Percentiles rank a stretch among this genome's conserved stretches.
Conservation (phyloP, 2,329 filamentous ascomycete species). For the Trichoderma aggressivum region DNA sequence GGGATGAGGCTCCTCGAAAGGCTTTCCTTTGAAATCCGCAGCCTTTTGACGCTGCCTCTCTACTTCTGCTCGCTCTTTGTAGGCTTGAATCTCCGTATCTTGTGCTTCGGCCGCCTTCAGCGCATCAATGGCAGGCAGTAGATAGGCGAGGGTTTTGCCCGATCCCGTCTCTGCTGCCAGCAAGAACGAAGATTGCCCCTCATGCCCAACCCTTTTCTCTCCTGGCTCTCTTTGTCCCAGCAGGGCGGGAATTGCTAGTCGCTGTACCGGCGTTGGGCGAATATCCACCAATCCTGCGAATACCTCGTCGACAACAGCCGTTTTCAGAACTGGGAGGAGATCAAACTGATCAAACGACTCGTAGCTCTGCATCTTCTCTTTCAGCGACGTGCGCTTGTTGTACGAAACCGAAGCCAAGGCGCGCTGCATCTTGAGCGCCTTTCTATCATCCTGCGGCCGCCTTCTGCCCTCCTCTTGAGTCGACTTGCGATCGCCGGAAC, state of each 20-base stretch:
- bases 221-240: constrained; percentile 51
- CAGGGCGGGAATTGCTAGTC: constrained; percentile 80
- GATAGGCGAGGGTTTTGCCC: constrained; percentile 91
- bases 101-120: constrained; percentile 71
- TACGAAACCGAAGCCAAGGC: constrained; percentile 75
- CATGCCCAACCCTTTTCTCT: constrained; percentile 32
- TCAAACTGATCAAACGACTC: constrained; percentile 80
- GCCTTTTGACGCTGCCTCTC: constrained; percentile 56
- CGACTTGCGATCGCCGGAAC: constrained; percentile 25
- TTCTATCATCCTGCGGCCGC: constrained; percentile 44
- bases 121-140: constrained; percentile 79
- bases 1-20: constrained; percentile 66
- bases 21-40: constrained; percentile 55
- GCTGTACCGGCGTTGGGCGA: constrained; percentile 83
- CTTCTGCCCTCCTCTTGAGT: constrained; percentile 34
- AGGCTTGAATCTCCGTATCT: constrained; percentile 57
- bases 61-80: constrained; percentile 52
- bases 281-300: constrained; percentile 72
- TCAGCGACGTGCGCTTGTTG: constrained; percentile 53
- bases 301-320: constrained; percentile 69
- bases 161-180: constrained; percentile 95
- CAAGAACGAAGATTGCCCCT: constrained; percentile 57
- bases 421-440: constrained; percentile 92
- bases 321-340: constrained; percentile 67
- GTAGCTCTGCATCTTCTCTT: constrained; percentile 59